Conservation (phyloP, 2,329 filamentous ascomycete species). For the Alternaria novae-zelandiae region DNA sequence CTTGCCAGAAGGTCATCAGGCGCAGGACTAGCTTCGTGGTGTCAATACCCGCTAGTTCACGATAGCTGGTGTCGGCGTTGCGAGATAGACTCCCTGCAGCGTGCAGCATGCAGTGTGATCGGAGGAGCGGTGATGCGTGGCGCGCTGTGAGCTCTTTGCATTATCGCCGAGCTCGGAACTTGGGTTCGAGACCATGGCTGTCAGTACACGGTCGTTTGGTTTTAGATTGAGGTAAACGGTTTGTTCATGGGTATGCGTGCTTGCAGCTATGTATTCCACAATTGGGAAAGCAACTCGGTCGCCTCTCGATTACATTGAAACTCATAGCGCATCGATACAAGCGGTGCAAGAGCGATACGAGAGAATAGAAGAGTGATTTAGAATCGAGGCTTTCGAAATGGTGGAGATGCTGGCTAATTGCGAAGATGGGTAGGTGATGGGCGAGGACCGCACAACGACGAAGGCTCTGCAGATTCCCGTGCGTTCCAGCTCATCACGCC, state of each 20-base stretch:
- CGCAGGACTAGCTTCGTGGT: not conserved
- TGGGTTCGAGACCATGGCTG: not conserved
- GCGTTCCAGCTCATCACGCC: not conserved
- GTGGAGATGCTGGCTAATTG: not conserved
- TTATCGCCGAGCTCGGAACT: not conserved
- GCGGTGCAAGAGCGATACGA: not conserved
- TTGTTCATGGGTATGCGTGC: not conserved
- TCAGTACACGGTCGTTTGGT: rapidly evolving
- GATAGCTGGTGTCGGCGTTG: not conserved
- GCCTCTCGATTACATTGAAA: not conserved
- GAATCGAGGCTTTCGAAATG: not conserved
- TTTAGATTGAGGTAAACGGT: rapidly evolving
- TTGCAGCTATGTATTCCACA: not conserved
- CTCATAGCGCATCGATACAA: not conserved
- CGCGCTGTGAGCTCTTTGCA: constrained; percentile 1
- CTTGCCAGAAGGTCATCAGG: not conserved
- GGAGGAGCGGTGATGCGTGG: not conserved
- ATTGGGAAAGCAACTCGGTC: not conserved
- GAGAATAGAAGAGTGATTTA: not conserved
- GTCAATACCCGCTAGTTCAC: not conserved
- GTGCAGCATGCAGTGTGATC: constrained; percentile 4
- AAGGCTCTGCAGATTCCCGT: not conserved
- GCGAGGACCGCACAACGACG: not conserved
- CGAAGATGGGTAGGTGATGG: not conserved
- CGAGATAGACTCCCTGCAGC: not conserved